A percentile compares a stretch with the other conserved stretches of the same genome.
Conservation (phyloP, 768 basidiomycete genomes). For the Paxillus rubicundulus region DNA sequence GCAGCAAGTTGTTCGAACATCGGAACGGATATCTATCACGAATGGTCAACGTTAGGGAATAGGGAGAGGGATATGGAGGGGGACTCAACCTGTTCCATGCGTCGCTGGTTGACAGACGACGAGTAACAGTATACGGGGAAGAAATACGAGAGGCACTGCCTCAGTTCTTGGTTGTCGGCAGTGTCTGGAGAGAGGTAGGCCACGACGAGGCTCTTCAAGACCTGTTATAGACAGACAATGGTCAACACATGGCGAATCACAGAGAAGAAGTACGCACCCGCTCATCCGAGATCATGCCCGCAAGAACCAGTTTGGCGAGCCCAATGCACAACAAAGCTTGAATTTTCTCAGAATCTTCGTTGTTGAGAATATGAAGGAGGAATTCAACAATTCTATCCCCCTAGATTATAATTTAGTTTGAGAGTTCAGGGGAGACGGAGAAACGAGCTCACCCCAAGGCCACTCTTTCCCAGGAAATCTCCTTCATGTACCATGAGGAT, state of each 20-base stretch:
- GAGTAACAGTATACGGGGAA: slow-evolving; percentile 85
- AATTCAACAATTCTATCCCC: slow-evolving; percentile 65
- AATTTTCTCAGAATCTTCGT: slow-evolving; percentile 58
- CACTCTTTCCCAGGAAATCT: slow-evolving; percentile 52
- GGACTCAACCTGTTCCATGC: slow-evolving; percentile 62
- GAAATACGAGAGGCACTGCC: slow-evolving; percentile 86
- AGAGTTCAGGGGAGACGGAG: background rate
- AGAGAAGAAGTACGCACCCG: slow-evolving; percentile 42
- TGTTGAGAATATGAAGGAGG: slow-evolving; percentile 50
- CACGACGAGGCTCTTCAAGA: slow-evolving; percentile 48
- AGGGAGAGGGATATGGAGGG: slow-evolving; percentile 9
- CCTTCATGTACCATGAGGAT: slow-evolving; percentile 81
- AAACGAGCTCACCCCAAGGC: slow-evolving; percentile 27
- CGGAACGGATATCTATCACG: slow-evolving; percentile 61
- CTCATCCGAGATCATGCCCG: slow-evolving; percentile 72
- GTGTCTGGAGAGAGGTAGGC: slow-evolving; percentile 82
- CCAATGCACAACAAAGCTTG: slow-evolving; percentile 76
- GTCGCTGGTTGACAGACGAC: slow-evolving; percentile 65
- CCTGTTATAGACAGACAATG: slow-evolving; percentile 24
- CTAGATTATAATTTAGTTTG: slow-evolving; percentile 21
- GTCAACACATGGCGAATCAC: background rate
- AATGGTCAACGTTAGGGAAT: background rate
- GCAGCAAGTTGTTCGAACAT: slow-evolving; percentile 61
- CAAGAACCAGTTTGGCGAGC: slow-evolving; percentile 79
- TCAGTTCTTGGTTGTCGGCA: slow-evolving; percentile 72